Evolutionary conservation across 192 early-diverging fungal genomes (phyloP).

Genomic region (Blastocladiella britannica): DNA sequence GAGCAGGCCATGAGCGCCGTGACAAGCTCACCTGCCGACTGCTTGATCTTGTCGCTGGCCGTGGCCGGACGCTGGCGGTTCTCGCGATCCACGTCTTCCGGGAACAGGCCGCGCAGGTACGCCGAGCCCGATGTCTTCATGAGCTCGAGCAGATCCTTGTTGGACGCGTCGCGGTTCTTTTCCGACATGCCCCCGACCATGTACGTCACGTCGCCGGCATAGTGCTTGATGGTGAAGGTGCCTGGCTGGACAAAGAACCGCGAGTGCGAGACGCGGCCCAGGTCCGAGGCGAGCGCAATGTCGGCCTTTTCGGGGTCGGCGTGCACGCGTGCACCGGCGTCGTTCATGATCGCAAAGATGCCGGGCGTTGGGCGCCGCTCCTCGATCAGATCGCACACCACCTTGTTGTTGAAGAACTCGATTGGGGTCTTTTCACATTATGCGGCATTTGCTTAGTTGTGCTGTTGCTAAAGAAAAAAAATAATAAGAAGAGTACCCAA

Average conservation of each 20-base stretch:
- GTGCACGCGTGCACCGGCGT: constrained; percentile 93
- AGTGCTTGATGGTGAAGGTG: constrained; percentile 74
- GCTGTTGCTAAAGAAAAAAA: too few relatives aligned
- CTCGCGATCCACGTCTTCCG: constrained; percentile 67
- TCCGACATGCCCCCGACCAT: constrained; percentile 82
- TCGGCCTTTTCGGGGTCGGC: constrained; percentile 67
- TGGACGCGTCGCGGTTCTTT: constrained; percentile 89
- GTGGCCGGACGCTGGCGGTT: constrained; percentile 95
- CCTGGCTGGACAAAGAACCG: constrained; percentile 50
- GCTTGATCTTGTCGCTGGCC: constrained; percentile 88
- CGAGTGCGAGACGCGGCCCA: constrained; percentile 43
- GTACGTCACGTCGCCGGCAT: constrained; percentile 92
- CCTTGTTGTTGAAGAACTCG: constrained; percentile 97
- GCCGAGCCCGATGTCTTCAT: constrained; percentile 54
- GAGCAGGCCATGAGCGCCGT: constrained; percentile 84
- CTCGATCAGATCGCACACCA: constrained; percentile 97
- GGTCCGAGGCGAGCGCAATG: constrained; percentile 44
- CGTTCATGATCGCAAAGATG: constrained; percentile 79
- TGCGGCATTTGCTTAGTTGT: too few relatives aligned
- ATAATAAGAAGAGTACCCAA: too few relatives aligned
- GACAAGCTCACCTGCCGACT: constrained; percentile 63
- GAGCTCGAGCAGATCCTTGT: constrained; percentile 78
- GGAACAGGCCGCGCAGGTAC: constrained; percentile 68
- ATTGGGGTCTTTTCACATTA: constrained; percentile 59
- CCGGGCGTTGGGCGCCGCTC: constrained; percentile 82